Conservation (phyloP, 23 red algal species). For the Gracilaria caudata region DNA sequence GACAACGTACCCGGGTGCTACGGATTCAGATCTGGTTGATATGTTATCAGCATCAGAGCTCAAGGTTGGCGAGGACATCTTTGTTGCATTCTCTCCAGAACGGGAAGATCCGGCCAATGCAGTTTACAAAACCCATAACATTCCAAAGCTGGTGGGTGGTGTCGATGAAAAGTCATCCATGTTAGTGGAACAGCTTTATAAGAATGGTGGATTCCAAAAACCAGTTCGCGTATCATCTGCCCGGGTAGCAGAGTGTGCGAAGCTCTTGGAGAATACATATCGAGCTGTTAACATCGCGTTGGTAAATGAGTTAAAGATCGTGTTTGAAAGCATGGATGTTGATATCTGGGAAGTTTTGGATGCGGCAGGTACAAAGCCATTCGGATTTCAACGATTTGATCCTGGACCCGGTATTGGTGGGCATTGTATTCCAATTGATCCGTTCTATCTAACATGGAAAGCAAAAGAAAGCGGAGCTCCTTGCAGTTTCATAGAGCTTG, state of each 20-base stretch:
- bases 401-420: slow-evolving; percentile 87
- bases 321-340: slow-evolving; percentile 79
- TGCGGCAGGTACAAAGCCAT: slow-evolving; percentile 86
- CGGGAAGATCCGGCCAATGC: slow-evolving; percentile 76
- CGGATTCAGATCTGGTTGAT: slow-evolving; percentile 65
- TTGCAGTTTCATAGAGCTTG: slow-evolving; percentile 76
- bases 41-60: slow-evolving; percentile 42
- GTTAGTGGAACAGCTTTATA: slow-evolving; percentile 70
- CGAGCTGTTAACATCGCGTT: slow-evolving; percentile 89
- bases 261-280: slow-evolving; percentile 81
- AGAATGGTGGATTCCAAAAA: slow-evolving; percentile 52
- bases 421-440: slow-evolving; percentile 87
- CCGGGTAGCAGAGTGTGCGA: slow-evolving; percentile 85
- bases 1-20: slow-evolving; percentile 87
- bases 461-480: slow-evolving; percentile 72
- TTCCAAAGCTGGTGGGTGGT: slow-evolving; percentile 85
- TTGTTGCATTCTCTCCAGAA: slow-evolving; percentile 79
- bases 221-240: slow-evolving; percentile 71
- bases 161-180: slow-evolving; percentile 64
- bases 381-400: slow-evolving; percentile 83
- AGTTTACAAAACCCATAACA: slow-evolving; percentile 42
- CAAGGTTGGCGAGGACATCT: slow-evolving; percentile 39
- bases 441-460: slow-evolving; percentile 91
- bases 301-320: slow-evolving; percentile 84
- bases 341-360: slow-evolving; percentile 87